Evolutionary conservation across 2,329 filamentous ascomycete species (phyloP), one percentile per base, ranked within the genome.

Genomic region (Monosporascus sp.): DNA sequence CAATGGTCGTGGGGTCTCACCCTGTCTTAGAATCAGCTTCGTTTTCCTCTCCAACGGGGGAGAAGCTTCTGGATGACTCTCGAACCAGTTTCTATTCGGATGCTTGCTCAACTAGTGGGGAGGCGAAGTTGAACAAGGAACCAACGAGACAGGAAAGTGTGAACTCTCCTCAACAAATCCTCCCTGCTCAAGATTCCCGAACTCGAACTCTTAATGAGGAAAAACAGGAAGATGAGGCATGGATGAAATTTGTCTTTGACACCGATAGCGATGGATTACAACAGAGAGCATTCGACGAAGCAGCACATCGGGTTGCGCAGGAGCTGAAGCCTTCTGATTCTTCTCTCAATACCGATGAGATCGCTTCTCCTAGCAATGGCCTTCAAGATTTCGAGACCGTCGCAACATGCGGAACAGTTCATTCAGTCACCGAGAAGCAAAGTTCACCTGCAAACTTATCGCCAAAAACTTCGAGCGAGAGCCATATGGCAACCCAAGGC

Each of bases 221-320:
- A 22, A 7, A 26, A 27, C 4, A 62, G 37, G 60, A 63, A 27
- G 58, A 65, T n/a, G 43, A 45, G n/a, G 51, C 55, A 45, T 69
- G 66, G 66, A 66, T 63, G 61, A 62, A 61, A 43, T 68, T 69
- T 31, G 59, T 58, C 6, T 62, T 60, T n/a, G 61, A 57, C 22
- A 58, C 56, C 7, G 56, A 63, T 24, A 61, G 52, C 37, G 62
- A 66, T 9, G 60, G 63, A 16, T 14, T 65, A 48, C 43, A 62
- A 47, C 51, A 48, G 7, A 49, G 54, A 46, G 62, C 51, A 6
- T 63, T 67, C 7, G 57, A 58, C 48, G 61, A 67, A 45, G 65
- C 65, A 46, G 58, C 57, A 20, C 60, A 60, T 49, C 55, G 62
- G 50, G 60, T 55, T 45, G 65, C 64, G 8, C 40, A 52, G n/a